phyloP scores from a whole-genome alignment of 2,329 filamentous ascomycete genomes.

The Penicillium olsonii region DNA sequence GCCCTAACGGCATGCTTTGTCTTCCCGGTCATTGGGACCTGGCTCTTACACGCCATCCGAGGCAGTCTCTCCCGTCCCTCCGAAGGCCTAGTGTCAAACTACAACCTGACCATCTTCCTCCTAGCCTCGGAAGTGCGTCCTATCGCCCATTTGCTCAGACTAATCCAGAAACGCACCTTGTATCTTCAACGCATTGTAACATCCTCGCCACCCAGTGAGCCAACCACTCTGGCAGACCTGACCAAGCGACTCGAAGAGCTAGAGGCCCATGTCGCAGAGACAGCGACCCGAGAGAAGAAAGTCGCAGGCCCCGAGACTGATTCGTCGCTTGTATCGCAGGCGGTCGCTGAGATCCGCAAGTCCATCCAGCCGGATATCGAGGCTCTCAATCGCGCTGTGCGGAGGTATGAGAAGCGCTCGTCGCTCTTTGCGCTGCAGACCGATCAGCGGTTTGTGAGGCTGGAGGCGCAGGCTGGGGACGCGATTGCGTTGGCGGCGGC shows the following conservation, averaged over 20 bases:
- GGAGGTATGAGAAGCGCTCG: constrained; percentile 87
- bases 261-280: constrained; percentile 58
- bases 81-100: constrained; percentile 85
- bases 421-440: constrained; percentile 73
- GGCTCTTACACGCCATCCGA: constrained; percentile 78
- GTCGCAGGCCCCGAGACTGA: background rate
- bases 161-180: constrained; percentile 76
- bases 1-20: constrained; percentile 78
- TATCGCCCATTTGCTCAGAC: constrained; percentile 75
- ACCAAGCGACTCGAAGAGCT: constrained; percentile 68
- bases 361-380: constrained; percentile 79
- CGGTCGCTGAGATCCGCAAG: constrained; percentile 60
- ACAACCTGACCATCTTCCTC: constrained; percentile 88
- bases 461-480: constrained; percentile 73
- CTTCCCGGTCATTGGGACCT: constrained; percentile 77
- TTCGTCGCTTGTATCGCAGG: constrained; percentile 17
- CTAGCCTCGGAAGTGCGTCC: constrained; percentile 84
- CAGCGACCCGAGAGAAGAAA: constrained; percentile 18
- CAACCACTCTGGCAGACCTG: constrained; percentile 55
- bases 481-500: constrained; percentile 79
- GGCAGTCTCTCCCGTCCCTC: constrained; percentile 78
- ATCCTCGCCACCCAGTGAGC: constrained; percentile 24
- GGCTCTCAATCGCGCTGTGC: constrained; percentile 81
- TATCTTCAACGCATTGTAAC: constrained; percentile 74
- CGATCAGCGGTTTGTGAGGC: constrained; percentile 70